Base-by-base conservation (phyloP, 306 rosid genomes). In the Heteromeles arbutifolia region DNA sequence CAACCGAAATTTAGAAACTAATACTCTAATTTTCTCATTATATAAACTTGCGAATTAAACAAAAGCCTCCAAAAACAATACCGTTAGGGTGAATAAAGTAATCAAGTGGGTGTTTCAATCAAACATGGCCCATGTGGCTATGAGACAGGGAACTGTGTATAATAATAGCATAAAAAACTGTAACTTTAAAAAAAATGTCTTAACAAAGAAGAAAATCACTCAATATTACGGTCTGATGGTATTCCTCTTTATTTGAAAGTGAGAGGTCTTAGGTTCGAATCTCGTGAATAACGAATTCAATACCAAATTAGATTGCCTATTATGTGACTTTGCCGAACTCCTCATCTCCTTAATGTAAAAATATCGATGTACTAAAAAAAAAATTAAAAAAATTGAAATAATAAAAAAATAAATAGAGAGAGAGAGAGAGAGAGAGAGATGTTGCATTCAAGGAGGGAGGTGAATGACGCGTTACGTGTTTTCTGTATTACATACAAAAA, bases 71-170 rank as follows among this genome's bases (percentile, higher is more conserved):
- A 64, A 84, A 61, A n/a, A 5, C 58, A 59, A 31, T 64, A 25
- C 12, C 3, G 11, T 41, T n/a, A 11, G 22, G 7, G 26, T 69
- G 24, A 74, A 67, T 59, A 78, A 32, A 75, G 17, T 17, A 75
- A 75, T 78, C 71, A 63, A 81, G 76, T 78, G 69, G 74, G 72
- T 31, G 74, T 57, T 29, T 68, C 69, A 75, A 45, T 67, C 64
- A 85, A 81, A 76, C 85, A 76, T 56, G 80, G 57, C 74, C 86
- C 86, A 85, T 82, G 84, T 85, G 88, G 75, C 83, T 74, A 29
- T 6, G 43, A 56, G 81, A 72, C 85, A 78, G 79, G 72, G 43
- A 54, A 43, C n/a, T 59, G 25, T 10, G 26, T 61, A 41, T 48
- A 76, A 62, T 61, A 72, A 32, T 39, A 66, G 68, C 17, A 19